Base-by-base conservation (phyloP, 1,284 basidiomycete genomes). In the Cerioporus squamosus region DNA sequence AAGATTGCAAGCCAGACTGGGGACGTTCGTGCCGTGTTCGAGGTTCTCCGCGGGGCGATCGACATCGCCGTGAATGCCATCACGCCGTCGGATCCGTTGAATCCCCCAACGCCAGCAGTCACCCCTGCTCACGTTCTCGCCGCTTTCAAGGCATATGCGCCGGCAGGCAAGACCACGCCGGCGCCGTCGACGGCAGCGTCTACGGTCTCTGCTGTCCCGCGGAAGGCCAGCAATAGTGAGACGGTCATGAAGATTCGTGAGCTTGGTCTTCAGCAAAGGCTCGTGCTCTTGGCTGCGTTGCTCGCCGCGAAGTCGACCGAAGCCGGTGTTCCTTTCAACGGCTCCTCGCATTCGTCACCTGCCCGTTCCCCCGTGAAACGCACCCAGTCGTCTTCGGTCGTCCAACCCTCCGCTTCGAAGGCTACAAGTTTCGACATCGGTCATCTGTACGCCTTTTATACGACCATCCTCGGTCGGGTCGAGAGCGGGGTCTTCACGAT, bases 1-100 rank as follows among this genome's bases (percentile, higher is more conserved):
- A 93, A 93, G 69, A 76, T 92, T 20, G 89, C 91, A 5, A 79
- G 86, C 1, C 79, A 88, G 62, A 92, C 91, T 0, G 91, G 91
- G 12, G 91, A 93, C 63, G 90, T 93, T 18, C 80, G 91, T 49
- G 85, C 82, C 23, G 74, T 91, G 2, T 87, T 93, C 53, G 90
- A 91, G 67, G 89, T 92, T 9, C 78, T 92, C 8, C 82, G 91
- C 39, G 83, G 88, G 12, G 89, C 91, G 7, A 90, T 93, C 60
- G 89, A 92, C 63, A 72, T 86, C 23, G 88, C 88, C 1, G 73
- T 76, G 23, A 69, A 62, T 22, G 55, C 66, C 4, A 39, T 55
- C 48, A 55, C 53, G 6, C 67, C 57, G 4, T 42, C 61, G 24
- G 77, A 82, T 56, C 75, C 79, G 0, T 64, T 86, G 15, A 74